A percentile compares a stretch with the other conserved stretches of the same genome.
phyloP scores from a whole-genome alignment of 495 filamentous ascomycete genomes.

The Aspergillus coremiiformis region DNA sequence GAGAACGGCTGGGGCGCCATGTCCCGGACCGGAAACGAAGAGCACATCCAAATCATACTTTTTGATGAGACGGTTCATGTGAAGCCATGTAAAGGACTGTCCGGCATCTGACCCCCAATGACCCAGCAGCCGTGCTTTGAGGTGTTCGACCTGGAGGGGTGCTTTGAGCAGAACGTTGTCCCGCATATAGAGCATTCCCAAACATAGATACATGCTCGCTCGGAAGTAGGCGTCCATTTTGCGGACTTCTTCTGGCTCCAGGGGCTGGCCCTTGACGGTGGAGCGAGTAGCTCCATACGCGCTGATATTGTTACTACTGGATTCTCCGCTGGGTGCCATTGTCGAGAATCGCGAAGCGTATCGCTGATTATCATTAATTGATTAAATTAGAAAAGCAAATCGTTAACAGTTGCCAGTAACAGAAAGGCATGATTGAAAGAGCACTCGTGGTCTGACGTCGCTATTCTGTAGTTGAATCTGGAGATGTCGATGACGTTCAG shows the following conservation, averaged over 20 bases:
- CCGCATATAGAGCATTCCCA: conserved; percentile 69
- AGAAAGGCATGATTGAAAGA: too few species aligned
- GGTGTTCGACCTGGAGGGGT: conserved; percentile 52
- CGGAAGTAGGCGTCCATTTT: conserved; percentile 62
- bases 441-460: too few species aligned
- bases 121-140: conserved; percentile 62
- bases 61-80: conserved; percentile 70
- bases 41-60: conserved; percentile 64
- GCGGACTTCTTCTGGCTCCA: conserved; percentile 54
- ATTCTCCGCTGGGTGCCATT: not conserved
- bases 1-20: conserved; percentile 62
- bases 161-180: conserved; percentile 60
- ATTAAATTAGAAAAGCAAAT: too few species aligned
- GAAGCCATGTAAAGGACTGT: conserved; percentile 68
- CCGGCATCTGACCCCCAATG: conserved; percentile 70
- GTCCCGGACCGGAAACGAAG: conserved; percentile 65
- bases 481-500: too few species aligned
- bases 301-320: conserved; percentile 38
- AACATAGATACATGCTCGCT: conserved; percentile 61
- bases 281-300: conserved; percentile 59
- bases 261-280: conserved; percentile 49
- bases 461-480: too few species aligned
- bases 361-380: not conserved
- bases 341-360: not conserved
- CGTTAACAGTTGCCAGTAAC: too few species aligned